Evolutionary conservation across 441 rosid genomes (phyloP).

Genomic region (Erodium chrysanthum): DNA sequence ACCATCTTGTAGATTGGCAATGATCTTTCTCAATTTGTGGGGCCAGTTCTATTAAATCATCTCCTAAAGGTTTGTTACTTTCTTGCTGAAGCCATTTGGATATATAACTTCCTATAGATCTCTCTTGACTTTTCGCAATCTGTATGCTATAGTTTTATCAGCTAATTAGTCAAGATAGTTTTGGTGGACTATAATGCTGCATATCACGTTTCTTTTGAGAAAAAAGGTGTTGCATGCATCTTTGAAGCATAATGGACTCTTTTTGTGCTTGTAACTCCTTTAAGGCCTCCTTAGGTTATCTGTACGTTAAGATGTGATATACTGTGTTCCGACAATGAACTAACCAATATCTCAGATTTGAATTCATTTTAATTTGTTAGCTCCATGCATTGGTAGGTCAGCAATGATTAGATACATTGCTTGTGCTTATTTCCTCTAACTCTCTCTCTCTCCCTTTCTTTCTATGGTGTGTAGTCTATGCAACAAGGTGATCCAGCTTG

Average conservation of each 20-base stretch:
- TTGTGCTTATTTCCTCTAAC: constrained; percentile 2
- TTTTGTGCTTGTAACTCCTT: not conserved
- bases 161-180: not conserved
- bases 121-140: not conserved
- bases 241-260: constrained; percentile 2
- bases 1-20: constrained; percentile 57
- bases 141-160: not conserved
- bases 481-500: constrained; percentile 90
- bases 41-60: constrained; percentile 78
- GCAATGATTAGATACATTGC: not conserved
- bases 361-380: not conserved
- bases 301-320: not conserved
- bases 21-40: constrained; percentile 92
- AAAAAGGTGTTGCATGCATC: not conserved
- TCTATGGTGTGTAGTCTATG: constrained; percentile 71
- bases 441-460: constrained; percentile 15
- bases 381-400: not conserved
- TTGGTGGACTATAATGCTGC: not conserved
- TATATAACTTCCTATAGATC: constrained; percentile 3
- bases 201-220: not conserved
- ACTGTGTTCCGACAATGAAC: not conserved
- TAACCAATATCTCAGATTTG: not conserved
- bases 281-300: not conserved
- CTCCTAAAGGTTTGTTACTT: constrained; percentile 61
- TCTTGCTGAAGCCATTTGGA: constrained; percentile 10